These are phyloP conservation scores for Priceomyces carsonii DNA, from an alignment of 805 yeast genomes.

Conservation along the genomic window DNA sequence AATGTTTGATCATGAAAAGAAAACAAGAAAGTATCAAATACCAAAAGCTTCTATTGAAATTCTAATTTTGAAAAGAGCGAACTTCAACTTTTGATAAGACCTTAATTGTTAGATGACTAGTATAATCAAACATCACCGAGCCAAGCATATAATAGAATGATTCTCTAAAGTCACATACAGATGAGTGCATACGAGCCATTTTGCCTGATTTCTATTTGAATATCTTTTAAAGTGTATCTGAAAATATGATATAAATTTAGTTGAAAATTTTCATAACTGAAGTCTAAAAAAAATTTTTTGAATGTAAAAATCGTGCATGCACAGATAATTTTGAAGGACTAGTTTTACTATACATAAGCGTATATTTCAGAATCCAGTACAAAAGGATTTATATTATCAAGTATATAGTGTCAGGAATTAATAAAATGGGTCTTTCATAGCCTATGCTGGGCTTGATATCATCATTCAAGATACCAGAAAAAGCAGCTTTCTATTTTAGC, in stretches of 20 bases:
- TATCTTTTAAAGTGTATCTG: background rate
- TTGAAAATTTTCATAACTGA: conserved; percentile 2
- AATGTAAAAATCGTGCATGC: background rate
- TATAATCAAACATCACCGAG: too few relatives aligned
- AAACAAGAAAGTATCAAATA: conserved; percentile 19
- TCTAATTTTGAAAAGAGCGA: conserved; percentile 10
- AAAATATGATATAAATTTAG: background rate
- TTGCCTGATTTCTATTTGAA: conserved; percentile 50
- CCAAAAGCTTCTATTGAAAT: conserved; percentile 21
- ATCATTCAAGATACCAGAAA: too few relatives aligned
- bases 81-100: conserved; percentile 30
- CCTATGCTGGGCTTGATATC: background rate
- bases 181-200: conserved; percentile 99
- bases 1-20: too few relatives aligned
- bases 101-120: conserved; percentile 15
- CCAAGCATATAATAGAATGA: too few relatives aligned
- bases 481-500: background rate
- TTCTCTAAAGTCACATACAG: conserved; percentile 73
- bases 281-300: background rate
- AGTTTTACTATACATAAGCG: background rate
- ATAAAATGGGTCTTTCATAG: too few relatives aligned
- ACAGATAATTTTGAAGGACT: background rate
- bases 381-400: background rate
- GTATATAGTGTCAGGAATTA: too few relatives aligned
- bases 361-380: conserved; percentile 1